These are phyloP conservation scores for Lolium multiflorum DNA, from an alignment of 176 grass and related monocot species.

Conservation along the genomic window DNA sequence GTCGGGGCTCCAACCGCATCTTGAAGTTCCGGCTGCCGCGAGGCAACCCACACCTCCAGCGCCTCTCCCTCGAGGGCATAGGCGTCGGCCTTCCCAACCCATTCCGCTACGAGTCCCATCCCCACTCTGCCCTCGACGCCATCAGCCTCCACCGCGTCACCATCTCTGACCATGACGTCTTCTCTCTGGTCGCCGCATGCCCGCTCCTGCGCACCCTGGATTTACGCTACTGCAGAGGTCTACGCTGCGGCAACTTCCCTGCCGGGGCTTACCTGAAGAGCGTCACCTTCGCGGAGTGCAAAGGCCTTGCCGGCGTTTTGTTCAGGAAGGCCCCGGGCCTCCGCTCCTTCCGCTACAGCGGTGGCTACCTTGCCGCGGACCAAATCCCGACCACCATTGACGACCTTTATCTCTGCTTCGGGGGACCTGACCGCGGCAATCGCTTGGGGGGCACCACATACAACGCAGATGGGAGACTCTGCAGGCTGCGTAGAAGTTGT, in stretches of 20 bases:
- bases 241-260: not conserved
- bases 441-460: too few relatives aligned
- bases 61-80: not conserved
- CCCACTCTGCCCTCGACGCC: not conserved
- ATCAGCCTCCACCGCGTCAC: not conserved
- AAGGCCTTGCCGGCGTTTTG: constrained; percentile 12
- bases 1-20: not conserved
- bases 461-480: too few relatives aligned
- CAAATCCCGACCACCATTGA: constrained; percentile 43
- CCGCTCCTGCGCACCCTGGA: not conserved
- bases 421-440: not conserved
- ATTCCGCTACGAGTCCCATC: not conserved
- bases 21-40: not conserved
- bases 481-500: not conserved
- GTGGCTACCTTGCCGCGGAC: constrained; percentile 15
- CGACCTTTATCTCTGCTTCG: constrained; percentile 53
- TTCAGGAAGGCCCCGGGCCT: constrained; percentile 25
- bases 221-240: not conserved
- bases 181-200: not conserved
- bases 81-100: not conserved
- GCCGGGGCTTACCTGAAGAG: constrained; percentile 32
- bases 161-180: not conserved
- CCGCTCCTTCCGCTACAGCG: constrained; percentile 47
- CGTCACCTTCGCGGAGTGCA: constrained; percentile 56
- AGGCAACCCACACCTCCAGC: not conserved